These are phyloP conservation scores for Glonium stellatum DNA, from an alignment of 495 filamentous ascomycete genomes.

Conservation along the genomic window DNA sequence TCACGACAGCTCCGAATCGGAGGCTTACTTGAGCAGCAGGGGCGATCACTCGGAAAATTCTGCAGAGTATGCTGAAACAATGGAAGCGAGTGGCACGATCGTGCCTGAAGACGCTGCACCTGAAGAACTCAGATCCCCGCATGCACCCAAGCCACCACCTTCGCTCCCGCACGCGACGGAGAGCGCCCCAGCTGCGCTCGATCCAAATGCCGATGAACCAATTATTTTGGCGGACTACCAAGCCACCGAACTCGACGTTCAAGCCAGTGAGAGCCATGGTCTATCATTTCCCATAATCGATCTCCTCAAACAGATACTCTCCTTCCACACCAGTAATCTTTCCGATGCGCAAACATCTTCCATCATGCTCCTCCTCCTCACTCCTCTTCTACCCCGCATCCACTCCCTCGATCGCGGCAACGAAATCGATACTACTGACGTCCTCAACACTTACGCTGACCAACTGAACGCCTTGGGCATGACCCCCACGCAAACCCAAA, in stretches of 20 bases:
- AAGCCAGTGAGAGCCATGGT: constrained; percentile 27
- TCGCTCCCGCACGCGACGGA: constrained; percentile 11
- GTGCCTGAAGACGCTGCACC: constrained; percentile 24
- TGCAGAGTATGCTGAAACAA: constrained; percentile 16
- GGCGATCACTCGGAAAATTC: constrained; percentile 14
- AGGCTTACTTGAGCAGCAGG: constrained; percentile 15
- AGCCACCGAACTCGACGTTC: constrained; percentile 10
- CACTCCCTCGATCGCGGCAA: constrained; percentile 17
- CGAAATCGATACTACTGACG: constrained; percentile 2
- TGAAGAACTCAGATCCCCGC: constrained; percentile 14
- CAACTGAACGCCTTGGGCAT: constrained; percentile 21
- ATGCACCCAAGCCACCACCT: constrained; percentile 5
- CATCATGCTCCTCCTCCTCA: constrained; percentile 30
- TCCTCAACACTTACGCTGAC: constrained; percentile 25
- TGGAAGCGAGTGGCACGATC: constrained; percentile 36
- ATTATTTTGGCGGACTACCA: constrained; percentile 28
- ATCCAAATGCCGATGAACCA: constrained; percentile 20
- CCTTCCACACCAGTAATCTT: constrained; percentile 22
- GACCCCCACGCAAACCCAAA: constrained; percentile 16
- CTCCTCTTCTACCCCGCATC: constrained; percentile 31
- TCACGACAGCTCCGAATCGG: constrained; percentile 28
- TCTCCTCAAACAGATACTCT: constrained; percentile 30
- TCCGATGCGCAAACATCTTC: constrained; percentile 35
- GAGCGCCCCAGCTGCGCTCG: constrained; percentile 23
- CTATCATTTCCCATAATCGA: constrained; percentile 22